Base-by-base conservation (phyloP, 2,329 filamentous ascomycete genomes). In the Lachnum nothofagi region DNA sequence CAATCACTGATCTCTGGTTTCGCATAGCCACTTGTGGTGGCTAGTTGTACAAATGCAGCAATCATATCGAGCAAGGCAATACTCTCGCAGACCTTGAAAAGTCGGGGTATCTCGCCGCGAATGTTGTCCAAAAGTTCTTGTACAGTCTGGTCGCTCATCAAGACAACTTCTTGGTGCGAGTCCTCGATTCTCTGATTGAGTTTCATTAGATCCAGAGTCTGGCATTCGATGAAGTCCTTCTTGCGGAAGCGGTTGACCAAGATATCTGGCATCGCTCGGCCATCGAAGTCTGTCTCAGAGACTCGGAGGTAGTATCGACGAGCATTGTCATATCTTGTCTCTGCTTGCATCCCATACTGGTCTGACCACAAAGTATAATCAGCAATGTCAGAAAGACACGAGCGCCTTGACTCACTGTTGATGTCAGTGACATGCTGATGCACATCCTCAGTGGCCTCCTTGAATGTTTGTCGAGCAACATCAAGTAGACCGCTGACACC, bases 11-110 rank as follows among this genome's bases (percentile, higher is more conserved):
- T 66, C 48, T 83, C 76, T 3, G 85, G 85, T 24, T 79, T 76
- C 27, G 76, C 65, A 60, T 88, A 89, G 41, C 84, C 79, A 39
- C 53, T 47, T 44, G 77, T 78, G 0, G 83, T 88, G 10, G 84
- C 82, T 2, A 91, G 67, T 19, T 95, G 83, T 0, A 80, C 83
- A 65, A 95, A 94, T 0, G 85, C 79, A 1, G 81, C 70, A 23
- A 94, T 73, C 85, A 95, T 91, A 66, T 98, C 93, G 1, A 96
- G 73, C 61, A 95, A 78, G 2, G 86, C 88, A 55, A 97, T 80
- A 10, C 86, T 84, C 65, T 97, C 91, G 57, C 88, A 93, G 34
- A 94, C 80, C 47, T 83, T 83, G 69, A 95, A 96, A 0, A 98
- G 72, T 3, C 75, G 72, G 0, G 86, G 82, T 17, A 91, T 81